Base-by-base conservation (phyloP, 2,329 filamentous ascomycete genomes). In the Botrytis medusae region DNA sequence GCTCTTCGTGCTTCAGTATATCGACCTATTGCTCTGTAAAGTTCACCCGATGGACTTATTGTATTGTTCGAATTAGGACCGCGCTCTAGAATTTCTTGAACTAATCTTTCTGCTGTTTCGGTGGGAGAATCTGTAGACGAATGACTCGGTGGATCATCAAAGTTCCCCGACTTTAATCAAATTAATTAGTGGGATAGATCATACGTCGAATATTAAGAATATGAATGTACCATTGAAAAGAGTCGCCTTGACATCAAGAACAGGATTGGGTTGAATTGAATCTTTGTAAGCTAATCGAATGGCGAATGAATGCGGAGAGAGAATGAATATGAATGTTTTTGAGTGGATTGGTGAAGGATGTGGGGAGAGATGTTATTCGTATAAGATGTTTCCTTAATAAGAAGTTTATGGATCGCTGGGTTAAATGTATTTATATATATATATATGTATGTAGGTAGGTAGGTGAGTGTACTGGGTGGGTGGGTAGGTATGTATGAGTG, bases 41-140 rank as follows among this genome's bases (percentile, higher is more conserved):
- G 77, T 79, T 85, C 83, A 76, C 83, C 83, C 40, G 84, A 85
- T 32, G 83, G 82, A 68, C 82, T 84, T 62, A 84, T 82, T 60
- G 83, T 78, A 72, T 80, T 77, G 74, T 81, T 78, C 25, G 81
- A 74, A 72, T 82, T 77, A 75, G 81, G 78, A 22, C 74, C 76
- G 74, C 82, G 81, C 78, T 84, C 81, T 77, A 84, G 81, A 71
- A 83, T 83, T 71, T 81, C 82, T 69, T 81, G 81, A 37, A 84
- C 76, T n/a, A 81, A 77, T 68, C 79, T 74, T 80, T 79, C 76
- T 57, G 79, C 79, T 14, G 77, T 79, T 71, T 79, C 76, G 64
- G 76, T 73, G 40, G 74, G 72, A 54, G 76, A 75, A 68, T 79
- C 77, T 63, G 77, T 76, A 32, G 77, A 74, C 46, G 77, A 75